Evolutionary conservation across 352 stramenopile genomes (phyloP), one percentile per base, ranked within the genome.

Genomic region (Blastocystis sp.): DNA sequence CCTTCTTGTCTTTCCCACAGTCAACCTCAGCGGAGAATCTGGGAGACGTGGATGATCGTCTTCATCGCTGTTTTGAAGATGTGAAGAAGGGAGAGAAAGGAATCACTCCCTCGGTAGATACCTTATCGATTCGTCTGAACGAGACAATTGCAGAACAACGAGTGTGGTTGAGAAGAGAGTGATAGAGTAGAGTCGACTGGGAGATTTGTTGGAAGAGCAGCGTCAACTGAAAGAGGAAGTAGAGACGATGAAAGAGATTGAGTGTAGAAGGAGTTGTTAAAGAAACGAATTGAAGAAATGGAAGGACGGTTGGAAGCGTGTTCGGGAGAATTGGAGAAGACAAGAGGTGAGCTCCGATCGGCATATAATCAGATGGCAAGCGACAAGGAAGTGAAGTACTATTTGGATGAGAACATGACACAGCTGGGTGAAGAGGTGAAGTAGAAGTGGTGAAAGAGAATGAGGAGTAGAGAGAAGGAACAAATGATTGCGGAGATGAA

Each of bases 281-380:
- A 78, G 32, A 40, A 63, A 24, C 27, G n/a, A 4, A 44, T 78
- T 7, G 16, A 57, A 6, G 67, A 59, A 24, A 16, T 78, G 24
- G 34, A 78, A 11, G 21, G 27, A 44, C 44, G 42, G n/a, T 44
- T 56, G 24, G 11, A 34, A 21, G 67, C 34, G 29, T 21, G 32
- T 14, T n/a, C 56, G 44, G 36, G 11, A 21, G n/a, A 21, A 1
- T 44, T 78, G 9, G 16, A 4, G 9, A 78, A 59, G n/a, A 40
- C 34, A 8, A 78, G 24, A 4, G 14, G 27, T 16, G 67, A 78
- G 4, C 42, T 78, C 4, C 16, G 27, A 56, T 59, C 67, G 24
- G 67, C 67, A 29, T 44, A 78, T 36, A 78, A 78, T 36, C 67
- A 78, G 36, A 78, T 78, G 67, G 67, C 67, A 18, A 78, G 67